Percentiles rank a stretch among this genome's conserved stretches.
Evolutionary conservation across 306 rosid genomes (phyloP).

Genomic region (Begonia fuchsioides): DNA sequence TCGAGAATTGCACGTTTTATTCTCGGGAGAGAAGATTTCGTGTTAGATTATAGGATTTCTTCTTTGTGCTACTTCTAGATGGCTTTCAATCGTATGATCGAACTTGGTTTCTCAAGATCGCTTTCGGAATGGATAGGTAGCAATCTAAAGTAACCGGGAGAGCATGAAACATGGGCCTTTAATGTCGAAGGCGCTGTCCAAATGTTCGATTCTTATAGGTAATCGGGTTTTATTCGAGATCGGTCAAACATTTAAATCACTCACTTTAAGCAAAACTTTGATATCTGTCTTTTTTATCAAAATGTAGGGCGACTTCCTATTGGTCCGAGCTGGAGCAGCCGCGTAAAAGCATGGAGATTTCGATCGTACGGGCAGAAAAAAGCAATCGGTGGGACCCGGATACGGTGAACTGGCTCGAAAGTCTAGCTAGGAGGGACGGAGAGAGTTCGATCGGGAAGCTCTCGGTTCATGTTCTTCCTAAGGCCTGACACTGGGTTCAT

Average conservation of each 20-base stretch:
- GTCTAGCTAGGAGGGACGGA: conserved; percentile 25
- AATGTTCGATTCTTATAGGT: conserved; percentile 87
- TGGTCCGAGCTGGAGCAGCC: conserved; percentile 73
- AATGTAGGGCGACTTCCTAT: conserved; percentile 50
- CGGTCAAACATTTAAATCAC: too few relatives aligned
- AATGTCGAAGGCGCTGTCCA: conserved; percentile 63
- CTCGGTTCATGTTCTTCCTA: conserved; percentile 53
- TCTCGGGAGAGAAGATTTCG: not conserved
- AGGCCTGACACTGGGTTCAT: conserved; percentile 95
- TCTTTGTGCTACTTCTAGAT: conserved; percentile 30
- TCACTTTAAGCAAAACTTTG: too few relatives aligned
- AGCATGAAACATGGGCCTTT: conserved; percentile 70
- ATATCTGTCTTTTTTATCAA: too few relatives aligned
- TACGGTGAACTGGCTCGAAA: conserved; percentile 38
- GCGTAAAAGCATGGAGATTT: conserved; percentile 51
- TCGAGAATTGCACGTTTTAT: not conserved
- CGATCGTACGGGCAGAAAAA: conserved; percentile 67
- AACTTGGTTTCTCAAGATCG: conserved; percentile 72
- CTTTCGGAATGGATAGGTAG: conserved; percentile 88
- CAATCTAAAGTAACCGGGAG: conserved; percentile 72
- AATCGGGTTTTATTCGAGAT: conserved; percentile 1
- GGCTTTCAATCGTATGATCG: conserved; percentile 81
- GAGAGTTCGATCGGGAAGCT: conserved; percentile 41
- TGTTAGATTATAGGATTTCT: not conserved
- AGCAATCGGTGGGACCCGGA: conserved; percentile 71